Evolutionary conservation across 805 yeast species (phyloP), one percentile per base, ranked within the genome.

Genomic region (Myxozyma neotropica): DNA sequence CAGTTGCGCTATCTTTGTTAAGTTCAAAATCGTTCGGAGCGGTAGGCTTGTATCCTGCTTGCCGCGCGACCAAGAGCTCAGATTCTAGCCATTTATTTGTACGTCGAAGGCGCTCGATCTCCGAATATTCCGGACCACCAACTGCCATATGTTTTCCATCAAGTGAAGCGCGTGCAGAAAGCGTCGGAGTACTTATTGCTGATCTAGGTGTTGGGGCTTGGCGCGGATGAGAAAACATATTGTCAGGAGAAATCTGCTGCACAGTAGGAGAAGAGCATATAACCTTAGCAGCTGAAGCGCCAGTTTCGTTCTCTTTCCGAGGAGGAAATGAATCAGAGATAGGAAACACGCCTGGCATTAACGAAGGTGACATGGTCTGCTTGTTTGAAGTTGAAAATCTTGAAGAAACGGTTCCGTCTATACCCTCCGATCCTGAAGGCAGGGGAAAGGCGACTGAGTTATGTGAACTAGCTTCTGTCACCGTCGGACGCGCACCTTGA

Each of bases 11-110:
- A 27, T 33, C 55, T 17, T 39, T 36, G 15, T n/a, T 33, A 39
- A 39, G 21, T 12, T 38, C 53, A 17, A 48, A 54, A 17, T 53
- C 53, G 12, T 51, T 35, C 23, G 66, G 46, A 4, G 27, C 29
- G 13, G 50, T 36, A 4, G 53, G 44, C 35, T 49, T 53, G 44
- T 65, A 64, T 2, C 69, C 67, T 12, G 62, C 58, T 36, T 64
- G 55, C 12, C 68, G 64, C 15, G 69, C 69, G 17, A 66, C 36
- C 31, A 57, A 50, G 12, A 67, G 61, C 49, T 67, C 69, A 15
- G 65, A 38, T 44, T 66, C 64, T 26, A 59, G 63, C 69, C 69
- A 67, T 40, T 57, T 54, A 51, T 59, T 61, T 13, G 57, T 43
- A 3, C 49, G 43, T 4, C 64, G 57, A 12, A 59, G 42, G 12